A percentile compares a stretch with the other conserved stretches of the same genome.
These are phyloP conservation scores for Botryotinia narcissicola DNA, from an alignment of 2,329 filamentous ascomycete species.

Conservation along the genomic window DNA sequence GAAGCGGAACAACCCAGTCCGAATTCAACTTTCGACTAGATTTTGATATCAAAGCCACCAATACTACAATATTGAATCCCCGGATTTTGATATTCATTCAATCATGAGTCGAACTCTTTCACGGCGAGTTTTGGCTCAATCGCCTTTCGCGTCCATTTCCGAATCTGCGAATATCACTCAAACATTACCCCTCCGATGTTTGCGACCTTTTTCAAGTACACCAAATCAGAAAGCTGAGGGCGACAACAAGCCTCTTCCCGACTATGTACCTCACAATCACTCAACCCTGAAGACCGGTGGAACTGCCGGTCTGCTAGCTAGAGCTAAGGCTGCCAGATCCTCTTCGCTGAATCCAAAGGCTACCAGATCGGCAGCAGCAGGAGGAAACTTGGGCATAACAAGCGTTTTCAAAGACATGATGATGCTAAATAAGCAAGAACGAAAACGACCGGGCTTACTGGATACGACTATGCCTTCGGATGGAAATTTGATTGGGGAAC, in stretches of 20 bases:
- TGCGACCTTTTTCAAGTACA: conserved; percentile 40
- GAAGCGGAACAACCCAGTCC: conserved; percentile 20
- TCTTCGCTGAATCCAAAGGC: conserved; percentile 16
- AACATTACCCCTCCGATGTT: conserved; percentile 25
- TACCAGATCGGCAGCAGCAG: conserved; percentile 1
- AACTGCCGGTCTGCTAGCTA: not conserved
- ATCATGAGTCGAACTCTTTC: conserved; percentile 36
- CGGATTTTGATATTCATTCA: conserved; percentile 14
- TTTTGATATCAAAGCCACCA: conserved; percentile 18
- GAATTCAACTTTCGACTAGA: conserved; percentile 32
- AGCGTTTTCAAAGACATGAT: conserved; percentile 6
- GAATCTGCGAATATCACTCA: conserved; percentile 20
- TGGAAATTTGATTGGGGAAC: conserved; percentile 30
- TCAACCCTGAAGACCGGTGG: not conserved
- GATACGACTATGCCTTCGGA: not conserved
- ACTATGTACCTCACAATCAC: not conserved
- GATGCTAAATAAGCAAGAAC: not conserved
- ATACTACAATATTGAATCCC: not conserved
- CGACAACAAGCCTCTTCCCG: conserved; percentile 16
- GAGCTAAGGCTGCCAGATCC: not conserved
- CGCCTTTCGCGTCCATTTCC: conserved; percentile 25
- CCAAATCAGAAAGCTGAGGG: conserved; percentile 29
- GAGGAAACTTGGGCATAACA: not conserved
- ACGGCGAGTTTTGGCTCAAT: conserved; percentile 35
- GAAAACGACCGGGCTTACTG: not conserved